These are phyloP conservation scores for Porphyrellus sp. DNA, from an alignment of 1,284 basidiomycete genomes.

Conservation along the genomic window DNA sequence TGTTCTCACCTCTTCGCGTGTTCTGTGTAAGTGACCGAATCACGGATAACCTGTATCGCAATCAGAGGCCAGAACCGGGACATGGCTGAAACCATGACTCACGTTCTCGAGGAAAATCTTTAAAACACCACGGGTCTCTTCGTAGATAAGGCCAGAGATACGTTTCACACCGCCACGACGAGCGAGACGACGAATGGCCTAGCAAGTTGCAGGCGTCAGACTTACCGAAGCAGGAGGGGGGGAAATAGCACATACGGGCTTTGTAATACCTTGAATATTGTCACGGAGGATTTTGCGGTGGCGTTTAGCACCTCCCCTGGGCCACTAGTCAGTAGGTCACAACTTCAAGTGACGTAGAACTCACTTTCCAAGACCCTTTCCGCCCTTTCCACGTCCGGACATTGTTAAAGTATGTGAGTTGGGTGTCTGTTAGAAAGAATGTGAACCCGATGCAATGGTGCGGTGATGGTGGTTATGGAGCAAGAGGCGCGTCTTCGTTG, in stretches of 20 bases:
- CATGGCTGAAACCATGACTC: conserved; percentile 16
- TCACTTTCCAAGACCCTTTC: conserved; percentile 37
- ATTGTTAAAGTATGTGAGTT: conserved; percentile 27
- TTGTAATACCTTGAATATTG: conserved; percentile 72
- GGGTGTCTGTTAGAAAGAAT: conserved; percentile 1
- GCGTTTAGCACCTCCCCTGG: conserved; percentile 73
- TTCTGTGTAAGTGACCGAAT: conserved; percentile 86
- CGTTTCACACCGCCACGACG: conserved; percentile 70
- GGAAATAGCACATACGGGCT: conserved; percentile 63
- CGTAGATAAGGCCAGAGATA: conserved; percentile 69
- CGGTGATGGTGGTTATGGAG: conserved; percentile 1
- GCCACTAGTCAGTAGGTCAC: conserved; percentile 46
- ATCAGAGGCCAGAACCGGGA: conserved; percentile 6
- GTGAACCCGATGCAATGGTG: neutral
- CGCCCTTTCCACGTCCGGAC: conserved; percentile 47
- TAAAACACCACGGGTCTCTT: conserved; percentile 72
- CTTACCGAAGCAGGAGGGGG: conserved; percentile 48
- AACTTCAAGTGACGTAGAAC: conserved; percentile 16
- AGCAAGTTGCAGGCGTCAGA: conserved; percentile 14
- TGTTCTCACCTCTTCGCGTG: conserved; percentile 68
- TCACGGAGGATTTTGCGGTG: conserved; percentile 72
- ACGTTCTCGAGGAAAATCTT: conserved; percentile 64
- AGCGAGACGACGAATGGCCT: conserved; percentile 24
- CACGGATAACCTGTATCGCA: conserved; percentile 80
- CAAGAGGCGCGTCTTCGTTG: conserved; percentile 4